Base-by-base conservation (phyloP, 2,329 filamentous ascomycete species). In the Fusarium annulatum region DNA sequence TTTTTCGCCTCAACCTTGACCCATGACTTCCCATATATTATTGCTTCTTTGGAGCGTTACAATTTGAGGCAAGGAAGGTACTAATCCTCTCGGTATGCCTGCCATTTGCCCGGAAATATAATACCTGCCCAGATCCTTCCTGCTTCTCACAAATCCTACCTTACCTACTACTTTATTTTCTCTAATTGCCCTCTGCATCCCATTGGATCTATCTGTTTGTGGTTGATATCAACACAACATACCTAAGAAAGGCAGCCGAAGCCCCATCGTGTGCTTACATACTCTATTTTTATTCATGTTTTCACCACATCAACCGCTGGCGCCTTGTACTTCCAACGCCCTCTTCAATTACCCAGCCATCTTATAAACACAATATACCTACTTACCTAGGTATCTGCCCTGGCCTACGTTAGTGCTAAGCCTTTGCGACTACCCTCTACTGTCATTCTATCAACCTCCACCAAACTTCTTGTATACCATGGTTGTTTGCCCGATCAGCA, bases 21-120 rank as follows among this genome's bases (percentile, higher is more conserved):
- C 63, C 51, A 67, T 56, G 48, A 59, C 56, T 46, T 72, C 42
- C 46, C 42, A 56, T 65, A 42, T 41, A 57, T 74, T 56, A 65
- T 74, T 64, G 58, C 51, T 61, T 73, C 58, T 51, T 61, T 48
- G 59, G 51, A 42, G 41, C 21, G 55, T 42, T 60, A 19, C 60
- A 36, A 43, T 42, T 23, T 33, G 34, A 55, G 23, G 36, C 10
- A 41, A 53, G 51, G 51, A 23, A 55, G 4, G 33, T 38, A 36
- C 42, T 28, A 36, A 49, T 34, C 36, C 33, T 51, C 42, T 51
- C 11, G 18, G 55, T 48, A 58, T 56, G 36, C 30, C 48, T 64
- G 43, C 51, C 28, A 52, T 64, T 38, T 30, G 14, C 14, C 52
- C 30, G 19, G 45, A 49, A 46, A 64, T 73, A 75, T 69, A 69